A percentile compares a stretch with the other conserved stretches of the same genome.
phyloP scores from a whole-genome alignment of 2,329 filamentous ascomycete species.

The Microdochium nivale region DNA sequence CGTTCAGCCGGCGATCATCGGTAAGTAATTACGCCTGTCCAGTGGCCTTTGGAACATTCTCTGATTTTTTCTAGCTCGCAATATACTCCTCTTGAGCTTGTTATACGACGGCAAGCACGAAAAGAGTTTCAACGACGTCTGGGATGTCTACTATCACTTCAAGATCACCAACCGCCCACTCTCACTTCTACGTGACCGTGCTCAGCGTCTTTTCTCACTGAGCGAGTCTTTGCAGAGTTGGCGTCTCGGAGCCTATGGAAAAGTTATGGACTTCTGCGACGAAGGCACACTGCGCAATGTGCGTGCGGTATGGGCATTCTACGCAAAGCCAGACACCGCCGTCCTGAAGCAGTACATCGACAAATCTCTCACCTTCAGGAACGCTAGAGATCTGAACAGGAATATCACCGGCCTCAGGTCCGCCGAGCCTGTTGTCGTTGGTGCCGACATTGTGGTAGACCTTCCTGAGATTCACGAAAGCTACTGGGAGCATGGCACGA shows the following conservation, averaged over 20 bases:
- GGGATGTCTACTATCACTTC: background rate
- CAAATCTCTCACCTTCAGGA: too few species aligned
- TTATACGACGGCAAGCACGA: background rate
- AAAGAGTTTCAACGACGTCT: background rate
- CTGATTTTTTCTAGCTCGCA: background rate
- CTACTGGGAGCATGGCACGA: constrained; percentile 27
- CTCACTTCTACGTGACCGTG: background rate
- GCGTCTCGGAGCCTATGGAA: background rate
- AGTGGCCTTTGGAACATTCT: background rate
- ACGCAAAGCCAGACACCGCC: background rate
- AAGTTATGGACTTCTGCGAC: background rate
- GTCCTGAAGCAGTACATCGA: background rate
- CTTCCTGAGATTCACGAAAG: constrained; percentile 13
- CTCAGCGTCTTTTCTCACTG: background rate
- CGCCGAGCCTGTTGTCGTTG: background rate
- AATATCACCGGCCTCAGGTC: too few species aligned
- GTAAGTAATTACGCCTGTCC: too few species aligned
- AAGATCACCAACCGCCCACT: background rate
- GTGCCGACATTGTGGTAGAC: too few species aligned
- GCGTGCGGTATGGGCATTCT: background rate
- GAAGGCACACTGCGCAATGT: background rate
- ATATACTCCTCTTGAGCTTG: background rate
- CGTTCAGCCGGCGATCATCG: background rate
- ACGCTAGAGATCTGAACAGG: too few species aligned
- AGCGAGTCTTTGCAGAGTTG: background rate